Base-by-base conservation (phyloP, 1,139 yeast genomes). In the Suhomyces chickasaworum region DNA sequence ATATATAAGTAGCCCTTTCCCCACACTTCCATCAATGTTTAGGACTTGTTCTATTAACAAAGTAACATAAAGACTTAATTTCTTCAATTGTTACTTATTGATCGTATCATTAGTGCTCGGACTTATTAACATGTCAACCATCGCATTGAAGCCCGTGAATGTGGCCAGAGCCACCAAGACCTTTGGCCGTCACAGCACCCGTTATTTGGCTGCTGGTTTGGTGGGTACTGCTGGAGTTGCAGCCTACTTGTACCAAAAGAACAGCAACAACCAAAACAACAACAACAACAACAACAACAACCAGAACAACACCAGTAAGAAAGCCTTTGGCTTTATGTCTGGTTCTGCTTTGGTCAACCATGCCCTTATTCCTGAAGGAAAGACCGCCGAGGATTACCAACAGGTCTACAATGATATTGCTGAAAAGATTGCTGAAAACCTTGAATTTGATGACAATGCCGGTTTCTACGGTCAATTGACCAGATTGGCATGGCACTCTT, bases 401-500 rank as follows among this genome's bases (percentile, higher is more conserved):
- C 65, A 81, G 25, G 82, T 91, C 34, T 88, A 89, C 63, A 88
- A 89, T 58, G 93, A 82, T 32, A 89, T 91, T 65, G 89, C 93
- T 6, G 65, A 73, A 42, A 84, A 87, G 55, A 67, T 93, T 35
- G 80, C 83, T 51, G 89, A 87, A 32, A 83, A 85, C 48, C 95
- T 83, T 58, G 95, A 87, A 52, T 84, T 79, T 58, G 95, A 86
- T 61, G 81, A 76, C 45, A 87, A 86, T 44, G 78, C 80, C 43
- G 89, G 91, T 10, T 58, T 54, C 42, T 81, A 81, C 59, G 90
- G 87, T 25, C 85, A 84, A 9, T 78, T 82, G 41, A 71, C 86
- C 45, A 79, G 95, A 61, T 75, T 85, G 51, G 85, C 91, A 42
- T 86, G 93, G 93, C 95, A 86, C 66, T 57, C 81, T 7, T 75